Conservation (phyloP, 495 filamentous ascomycete species). For the Penicillium longicatenatum region DNA sequence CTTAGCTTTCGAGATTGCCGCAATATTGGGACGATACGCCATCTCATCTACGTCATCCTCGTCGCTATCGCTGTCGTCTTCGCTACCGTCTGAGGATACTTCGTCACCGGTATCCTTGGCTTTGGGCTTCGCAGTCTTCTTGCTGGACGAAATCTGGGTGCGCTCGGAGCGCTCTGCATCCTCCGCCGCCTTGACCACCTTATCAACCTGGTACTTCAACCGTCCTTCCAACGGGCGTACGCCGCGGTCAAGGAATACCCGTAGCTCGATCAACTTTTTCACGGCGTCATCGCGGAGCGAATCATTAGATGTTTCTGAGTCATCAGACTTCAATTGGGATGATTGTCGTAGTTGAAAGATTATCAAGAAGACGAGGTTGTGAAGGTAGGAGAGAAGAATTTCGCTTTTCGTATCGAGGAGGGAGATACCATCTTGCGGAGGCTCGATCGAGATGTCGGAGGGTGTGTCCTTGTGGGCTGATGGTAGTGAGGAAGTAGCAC, state of each 20-base stretch:
- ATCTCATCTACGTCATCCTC: slow-evolving; percentile 61
- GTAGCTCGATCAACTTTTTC: slow-evolving; percentile 80
- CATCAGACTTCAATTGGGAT: slow-evolving; percentile 28
- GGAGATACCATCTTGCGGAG: slow-evolving; percentile 84
- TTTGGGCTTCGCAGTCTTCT: slow-evolving; percentile 32
- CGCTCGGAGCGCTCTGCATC: slow-evolving; percentile 63
- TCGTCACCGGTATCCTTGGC: slow-evolving; percentile 24
- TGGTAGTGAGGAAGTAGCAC: slow-evolving; percentile 62
- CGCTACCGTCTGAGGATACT: slow-evolving; percentile 35
- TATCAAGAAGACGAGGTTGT: slow-evolving; percentile 89
- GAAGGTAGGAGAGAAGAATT: slow-evolving; percentile 90
- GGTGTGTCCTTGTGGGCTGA: slow-evolving; percentile 40
- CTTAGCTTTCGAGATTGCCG: slow-evolving; percentile 52
- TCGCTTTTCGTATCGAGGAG: slow-evolving; percentile 95
- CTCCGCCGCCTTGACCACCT: slow-evolving; percentile 83
- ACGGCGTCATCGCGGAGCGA: slow-evolving; percentile 62
- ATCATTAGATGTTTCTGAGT: slow-evolving; percentile 28
- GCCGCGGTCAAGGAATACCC: slow-evolving; percentile 87
- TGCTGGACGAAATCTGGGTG: slow-evolving; percentile 27
- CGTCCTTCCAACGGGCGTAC: slow-evolving; percentile 85
- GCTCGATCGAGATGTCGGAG: slow-evolving; percentile 51
- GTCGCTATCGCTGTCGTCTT: slow-evolving; percentile 39
- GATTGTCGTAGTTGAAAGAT: slow-evolving; percentile 74
- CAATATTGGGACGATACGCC: slow-evolving; percentile 66
- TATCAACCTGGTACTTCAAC: slow-evolving; percentile 85